Base-by-base conservation (phyloP, 164 flowering plant genomes). In the Aristolochia fimbriata region DNA sequence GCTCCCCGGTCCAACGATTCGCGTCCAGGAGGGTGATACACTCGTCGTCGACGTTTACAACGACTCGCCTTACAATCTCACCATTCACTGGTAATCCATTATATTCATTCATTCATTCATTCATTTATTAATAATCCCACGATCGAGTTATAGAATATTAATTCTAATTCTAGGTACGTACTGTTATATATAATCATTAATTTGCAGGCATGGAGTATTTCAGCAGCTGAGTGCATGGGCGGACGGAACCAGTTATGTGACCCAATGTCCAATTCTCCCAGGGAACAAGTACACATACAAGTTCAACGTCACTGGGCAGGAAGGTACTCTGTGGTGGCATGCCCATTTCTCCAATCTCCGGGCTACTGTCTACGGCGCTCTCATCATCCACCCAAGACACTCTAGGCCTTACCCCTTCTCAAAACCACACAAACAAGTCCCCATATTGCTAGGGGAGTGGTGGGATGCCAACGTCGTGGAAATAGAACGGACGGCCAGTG, bases 311-410 rank as follows among this genome's bases (percentile, higher is more conserved):
- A 85, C 86, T 0, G 88, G 91, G 8, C 88, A 83, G 63, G 62
- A 91, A 47, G 88, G 95, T 15, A 87, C 87, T 2, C 85, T 87
- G n/a, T 65, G 76, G 1, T 87, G 85, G 85, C 95, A 87, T 49
- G 95, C 91, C 1, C 95, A 85, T 43, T 75, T 84, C 49, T 63
- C 72, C 10, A 83, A 87, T 91, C 79, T 84, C 0, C 69, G 95
- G 67, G 71, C 80, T 16, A 81, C 91, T 0, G 70, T 87, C 23
- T 84, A 85, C 37, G 91, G 91, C 10, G 88, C 77, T 60, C 56
- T 87, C 3, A 87, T 87, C 58, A 77, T 87, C 61, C 72, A 83
- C 68, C 95, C 91, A 0, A 85, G 81, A 70, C 80, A 23, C 15
- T 84, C 84, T 0, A 82, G 83, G 6, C 58, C 58, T 17, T 80